Evolutionary conservation across 768 basidiomycete genomes (phyloP).

Genomic region (Auriscalpium vulgare): DNA sequence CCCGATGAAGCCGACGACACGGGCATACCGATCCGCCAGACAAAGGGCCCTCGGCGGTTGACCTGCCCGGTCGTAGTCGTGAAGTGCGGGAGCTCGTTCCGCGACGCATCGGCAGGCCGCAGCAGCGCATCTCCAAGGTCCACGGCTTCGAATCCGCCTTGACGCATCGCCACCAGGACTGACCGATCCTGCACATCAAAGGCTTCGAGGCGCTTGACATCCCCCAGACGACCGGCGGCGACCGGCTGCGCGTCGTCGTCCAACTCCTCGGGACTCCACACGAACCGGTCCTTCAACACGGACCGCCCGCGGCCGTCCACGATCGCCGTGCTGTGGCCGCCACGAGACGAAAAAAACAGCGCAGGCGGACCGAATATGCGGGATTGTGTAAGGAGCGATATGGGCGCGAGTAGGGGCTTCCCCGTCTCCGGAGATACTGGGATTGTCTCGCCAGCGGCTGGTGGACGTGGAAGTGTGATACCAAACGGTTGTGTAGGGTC

Average conservation of each 20-base stretch:
- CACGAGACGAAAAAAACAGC: constrained; percentile 81
- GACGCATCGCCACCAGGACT: constrained; percentile 78
- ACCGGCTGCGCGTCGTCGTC: constrained; percentile 32
- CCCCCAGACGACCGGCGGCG: constrained; percentile 52
- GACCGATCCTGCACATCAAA: constrained; percentile 72
- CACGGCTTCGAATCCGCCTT: constrained; percentile 77
- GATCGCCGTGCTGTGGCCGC: constrained; percentile 81
- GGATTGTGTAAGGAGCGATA: constrained; percentile 72
- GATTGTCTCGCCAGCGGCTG: constrained; percentile 20
- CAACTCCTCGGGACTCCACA: constrained; percentile 65
- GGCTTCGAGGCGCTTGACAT: constrained; percentile 76
- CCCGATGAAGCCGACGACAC: constrained; percentile 28
- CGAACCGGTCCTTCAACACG: constrained; percentile 70
- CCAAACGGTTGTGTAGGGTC: constrained; percentile 79
- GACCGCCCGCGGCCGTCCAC: constrained; percentile 83
- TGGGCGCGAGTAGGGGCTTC: constrained; percentile 59
- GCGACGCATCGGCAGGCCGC: constrained; percentile 73
- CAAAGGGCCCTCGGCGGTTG: constrained; percentile 66
- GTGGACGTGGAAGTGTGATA: constrained; percentile 27
- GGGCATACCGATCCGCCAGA: constrained; percentile 79
- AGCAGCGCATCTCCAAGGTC: constrained; percentile 75
- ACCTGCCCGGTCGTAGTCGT: constrained; percentile 49
- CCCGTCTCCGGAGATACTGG: constrained; percentile 27
- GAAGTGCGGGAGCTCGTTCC: constrained; percentile 65
- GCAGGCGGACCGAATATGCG: constrained; percentile 82